Conservation (phyloP, 1,139 yeast genomes). For the Magnusiomyces paraingens region DNA sequence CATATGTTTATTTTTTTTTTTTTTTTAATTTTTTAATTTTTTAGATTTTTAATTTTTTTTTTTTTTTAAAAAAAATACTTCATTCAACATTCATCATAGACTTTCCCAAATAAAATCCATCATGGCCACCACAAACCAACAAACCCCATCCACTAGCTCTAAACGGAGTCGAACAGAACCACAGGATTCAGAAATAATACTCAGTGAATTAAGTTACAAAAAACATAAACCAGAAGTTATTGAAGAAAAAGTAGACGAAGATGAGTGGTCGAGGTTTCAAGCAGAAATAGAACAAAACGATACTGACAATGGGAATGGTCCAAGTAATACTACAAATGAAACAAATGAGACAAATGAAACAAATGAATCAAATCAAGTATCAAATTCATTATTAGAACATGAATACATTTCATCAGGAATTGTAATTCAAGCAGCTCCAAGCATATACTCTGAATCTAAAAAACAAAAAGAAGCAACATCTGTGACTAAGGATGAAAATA, state of each 20-base stretch:
- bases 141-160: no score
- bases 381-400: no score
- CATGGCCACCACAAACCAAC: no score
- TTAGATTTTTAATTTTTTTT: slow-evolving; percentile 6
- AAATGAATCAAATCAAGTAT: no score
- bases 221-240: not conserved
- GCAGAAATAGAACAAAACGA: slow-evolving; percentile 10
- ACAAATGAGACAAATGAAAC: no score
- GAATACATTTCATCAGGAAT: no score
- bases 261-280: slow-evolving; percentile 14
- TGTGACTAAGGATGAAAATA: slow-evolving; percentile 1
- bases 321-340: no score
- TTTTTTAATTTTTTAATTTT: not conserved
- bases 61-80: not conserved
- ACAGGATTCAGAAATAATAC: not conserved
- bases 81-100: not conserved
- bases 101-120: not conserved
- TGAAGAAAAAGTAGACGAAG: slow-evolving; percentile 7
- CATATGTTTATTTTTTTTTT: not conserved
- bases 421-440: not conserved
- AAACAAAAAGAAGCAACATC: not conserved
- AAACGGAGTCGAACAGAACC: no score
- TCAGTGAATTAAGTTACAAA: no score
- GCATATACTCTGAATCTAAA: not conserved
- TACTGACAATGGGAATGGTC: no score